These are phyloP conservation scores for Crithidia expoeki DNA, from an alignment of 208 protist species.

Conservation along the genomic window DNA sequence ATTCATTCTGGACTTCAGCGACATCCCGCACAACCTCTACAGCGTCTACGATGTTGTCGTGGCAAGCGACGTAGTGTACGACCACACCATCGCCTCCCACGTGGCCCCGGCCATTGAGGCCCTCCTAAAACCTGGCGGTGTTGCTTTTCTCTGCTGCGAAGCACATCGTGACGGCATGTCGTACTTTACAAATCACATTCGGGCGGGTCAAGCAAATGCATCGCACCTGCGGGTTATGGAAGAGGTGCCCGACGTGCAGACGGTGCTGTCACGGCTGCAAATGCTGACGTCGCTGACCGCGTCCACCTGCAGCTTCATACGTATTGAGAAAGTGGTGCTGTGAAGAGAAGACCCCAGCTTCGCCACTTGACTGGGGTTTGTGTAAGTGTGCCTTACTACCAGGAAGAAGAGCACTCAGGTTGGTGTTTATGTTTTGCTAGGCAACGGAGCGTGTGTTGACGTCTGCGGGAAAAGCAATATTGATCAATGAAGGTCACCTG, in stretches of 20 bases:
- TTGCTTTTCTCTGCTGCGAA: slow-evolving; percentile 66
- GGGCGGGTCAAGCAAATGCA: slow-evolving; percentile 12
- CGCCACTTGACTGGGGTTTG: too few species aligned
- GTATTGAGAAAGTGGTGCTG: too few species aligned
- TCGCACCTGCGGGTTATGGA: slow-evolving; percentile 35
- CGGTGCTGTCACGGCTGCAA: slow-evolving; percentile 28
- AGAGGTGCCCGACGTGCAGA: slow-evolving; percentile 34
- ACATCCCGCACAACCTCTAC: slow-evolving; percentile 25
- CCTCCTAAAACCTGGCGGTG: slow-evolving; percentile 47
- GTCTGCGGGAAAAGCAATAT: too few species aligned
- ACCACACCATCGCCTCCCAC: slow-evolving; percentile 44
- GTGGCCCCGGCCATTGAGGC: slow-evolving; percentile 43
- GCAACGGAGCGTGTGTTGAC: too few species aligned
- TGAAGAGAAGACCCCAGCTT: slow-evolving; percentile 1
- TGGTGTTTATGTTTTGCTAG: too few species aligned
- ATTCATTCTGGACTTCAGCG: slow-evolving; percentile 45
- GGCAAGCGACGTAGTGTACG: slow-evolving; percentile 69
- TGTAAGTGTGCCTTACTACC: too few species aligned
- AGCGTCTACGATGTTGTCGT: slow-evolving; percentile 52
- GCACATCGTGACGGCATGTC: slow-evolving; percentile 62
- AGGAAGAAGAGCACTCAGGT: too few species aligned
- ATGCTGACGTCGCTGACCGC: slow-evolving; percentile 33
- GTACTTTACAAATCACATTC: slow-evolving; percentile 36
- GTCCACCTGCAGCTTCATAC: slow-evolving; percentile 45
- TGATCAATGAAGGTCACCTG: too few species aligned